These are phyloP conservation scores for Rutstroemia sp. DNA, from an alignment of 2,329 filamentous ascomycete genomes.

Conservation along the genomic window DNA sequence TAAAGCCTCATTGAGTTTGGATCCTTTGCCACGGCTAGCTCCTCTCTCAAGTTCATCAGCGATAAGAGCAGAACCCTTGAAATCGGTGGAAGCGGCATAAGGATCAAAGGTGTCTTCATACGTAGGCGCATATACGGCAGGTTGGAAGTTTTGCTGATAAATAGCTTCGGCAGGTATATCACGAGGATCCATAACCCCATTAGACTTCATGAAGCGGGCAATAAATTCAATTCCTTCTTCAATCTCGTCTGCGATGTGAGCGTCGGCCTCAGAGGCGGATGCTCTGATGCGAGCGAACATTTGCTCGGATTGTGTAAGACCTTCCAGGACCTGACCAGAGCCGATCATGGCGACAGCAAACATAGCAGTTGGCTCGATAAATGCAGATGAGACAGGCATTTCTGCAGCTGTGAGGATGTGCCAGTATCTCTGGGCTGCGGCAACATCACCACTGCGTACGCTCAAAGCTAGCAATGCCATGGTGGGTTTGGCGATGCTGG, in stretches of 20 bases:
- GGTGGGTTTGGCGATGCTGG: constrained; percentile 50
- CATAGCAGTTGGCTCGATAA: constrained; percentile 87
- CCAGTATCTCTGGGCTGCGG: constrained; percentile 75
- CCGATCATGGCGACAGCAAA: constrained; percentile 83
- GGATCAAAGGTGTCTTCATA: constrained; percentile 85
- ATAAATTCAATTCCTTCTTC: constrained; percentile 77
- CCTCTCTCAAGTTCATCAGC: constrained; percentile 81
- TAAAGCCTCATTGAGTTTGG: constrained; percentile 72
- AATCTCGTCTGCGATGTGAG: constrained; percentile 67
- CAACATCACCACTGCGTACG: constrained; percentile 72
- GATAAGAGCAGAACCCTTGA: constrained; percentile 86
- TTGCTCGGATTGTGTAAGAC: constrained; percentile 66
- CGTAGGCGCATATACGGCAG: constrained; percentile 49
- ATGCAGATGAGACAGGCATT: constrained; percentile 50
- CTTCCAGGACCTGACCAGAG: constrained; percentile 77
- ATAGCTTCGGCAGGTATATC: constrained; percentile 39
- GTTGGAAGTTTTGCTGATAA: constrained; percentile 39
- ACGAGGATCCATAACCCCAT: constrained; percentile 48
- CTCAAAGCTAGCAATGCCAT: constrained; percentile 83
- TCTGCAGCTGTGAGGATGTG: constrained; percentile 58
- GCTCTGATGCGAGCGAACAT: constrained; percentile 83
- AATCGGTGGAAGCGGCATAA: constrained; percentile 83
- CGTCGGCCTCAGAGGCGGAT: constrained; percentile 40
- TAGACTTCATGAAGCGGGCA: constrained; percentile 48
- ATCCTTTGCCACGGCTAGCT: constrained; percentile 53